These are phyloP conservation scores for Setomelanomma holmii DNA, from an alignment of 2,329 filamentous ascomycete species.

Conservation along the genomic window DNA sequence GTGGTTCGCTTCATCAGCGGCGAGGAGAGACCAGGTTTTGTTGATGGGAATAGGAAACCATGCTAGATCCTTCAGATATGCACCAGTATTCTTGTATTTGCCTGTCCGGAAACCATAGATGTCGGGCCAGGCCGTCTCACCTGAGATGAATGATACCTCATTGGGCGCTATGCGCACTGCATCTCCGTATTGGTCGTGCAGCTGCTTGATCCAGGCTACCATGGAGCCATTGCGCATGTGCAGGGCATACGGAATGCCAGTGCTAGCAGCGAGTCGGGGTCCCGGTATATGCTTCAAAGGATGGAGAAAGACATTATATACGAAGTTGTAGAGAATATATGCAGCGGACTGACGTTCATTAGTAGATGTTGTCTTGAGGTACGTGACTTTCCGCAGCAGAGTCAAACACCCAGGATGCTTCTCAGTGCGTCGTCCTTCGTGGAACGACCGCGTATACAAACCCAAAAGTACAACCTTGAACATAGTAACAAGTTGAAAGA, in stretches of 20 bases:
- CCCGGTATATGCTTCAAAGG: conserved; percentile 55
- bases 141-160: conserved; percentile 54
- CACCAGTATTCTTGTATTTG: conserved; percentile 41
- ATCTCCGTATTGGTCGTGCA: conserved; percentile 53
- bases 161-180: conserved; percentile 52
- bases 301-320: conserved; percentile 54
- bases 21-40: conserved; percentile 36
- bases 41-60: conserved; percentile 46
- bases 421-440: no score
- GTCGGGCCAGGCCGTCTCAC: conserved; percentile 53
- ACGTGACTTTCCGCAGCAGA: no score
- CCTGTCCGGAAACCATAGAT: conserved; percentile 52
- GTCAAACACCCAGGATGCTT: no score
- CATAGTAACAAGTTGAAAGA: no score
- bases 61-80: conserved; percentile 47
- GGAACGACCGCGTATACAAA: no score
- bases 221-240: conserved; percentile 35
- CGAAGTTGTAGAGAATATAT: conserved; percentile 19
- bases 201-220: conserved; percentile 28
- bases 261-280: conserved; percentile 51
- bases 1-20: conserved; percentile 39
- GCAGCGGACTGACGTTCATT: background rate
- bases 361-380: no score
- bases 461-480: no score
- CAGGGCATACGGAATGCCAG: conserved; percentile 43